phyloP scores from a whole-genome alignment of 768 basidiomycete genomes.

The Dictyophora rubrovolvata region DNA sequence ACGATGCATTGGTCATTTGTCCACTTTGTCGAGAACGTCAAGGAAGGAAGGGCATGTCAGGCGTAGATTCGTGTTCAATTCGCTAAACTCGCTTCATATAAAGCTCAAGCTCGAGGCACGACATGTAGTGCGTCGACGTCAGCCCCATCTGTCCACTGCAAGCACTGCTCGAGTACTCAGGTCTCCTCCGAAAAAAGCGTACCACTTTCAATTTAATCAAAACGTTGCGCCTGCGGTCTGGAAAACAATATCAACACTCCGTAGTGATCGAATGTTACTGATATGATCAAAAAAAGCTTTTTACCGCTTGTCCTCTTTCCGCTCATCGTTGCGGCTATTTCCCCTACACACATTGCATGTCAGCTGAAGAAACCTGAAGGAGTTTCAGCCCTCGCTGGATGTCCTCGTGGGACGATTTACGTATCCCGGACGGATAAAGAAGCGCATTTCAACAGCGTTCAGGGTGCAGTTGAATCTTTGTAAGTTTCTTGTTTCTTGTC shows the following conservation, averaged over 20 bases:
- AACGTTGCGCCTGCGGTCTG: neutral
- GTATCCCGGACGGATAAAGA: conserved; percentile 39
- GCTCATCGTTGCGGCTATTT: conserved; percentile 26
- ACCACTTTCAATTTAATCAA: neutral
- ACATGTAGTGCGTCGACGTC: too few species aligned
- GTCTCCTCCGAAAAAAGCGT: too few species aligned
- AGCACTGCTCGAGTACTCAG: too few species aligned
- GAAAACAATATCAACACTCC: neutral
- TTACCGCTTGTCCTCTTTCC: neutral
- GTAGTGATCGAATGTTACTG: neutral
- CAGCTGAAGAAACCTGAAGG: conserved; percentile 38
- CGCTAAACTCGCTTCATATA: neutral
- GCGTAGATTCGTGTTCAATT: neutral
- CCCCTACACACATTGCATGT: conserved; percentile 37
- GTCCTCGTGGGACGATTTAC: conserved; percentile 49
- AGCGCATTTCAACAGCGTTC: conserved; percentile 39
- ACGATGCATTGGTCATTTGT: neutral
- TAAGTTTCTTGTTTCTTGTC: conserved; percentile 19
- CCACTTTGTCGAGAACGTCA: neutral
- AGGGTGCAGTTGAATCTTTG: conserved; percentile 49
- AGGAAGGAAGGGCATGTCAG: neutral
- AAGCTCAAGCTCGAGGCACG: too few species aligned
- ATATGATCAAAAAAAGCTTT: neutral
- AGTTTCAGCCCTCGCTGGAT: conserved; percentile 37
- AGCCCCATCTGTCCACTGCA: too few species aligned